Evolutionary conservation across 208 protist species (phyloP).

Genomic region (Trichomonas tenax): DNA sequence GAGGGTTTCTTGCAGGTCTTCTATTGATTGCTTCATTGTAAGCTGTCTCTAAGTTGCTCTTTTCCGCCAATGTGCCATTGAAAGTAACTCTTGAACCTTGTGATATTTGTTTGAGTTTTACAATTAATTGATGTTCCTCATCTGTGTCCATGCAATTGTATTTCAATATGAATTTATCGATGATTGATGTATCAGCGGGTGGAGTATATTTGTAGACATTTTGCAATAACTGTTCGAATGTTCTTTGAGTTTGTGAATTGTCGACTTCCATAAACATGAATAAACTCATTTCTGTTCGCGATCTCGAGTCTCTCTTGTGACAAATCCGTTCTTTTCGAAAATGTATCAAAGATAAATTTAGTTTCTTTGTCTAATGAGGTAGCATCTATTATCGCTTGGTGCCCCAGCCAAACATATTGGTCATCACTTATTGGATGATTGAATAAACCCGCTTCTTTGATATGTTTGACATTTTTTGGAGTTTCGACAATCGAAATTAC

Average conservation of each 20-base stretch:
- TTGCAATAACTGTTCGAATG: not conserved
- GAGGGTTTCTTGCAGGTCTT: not conserved
- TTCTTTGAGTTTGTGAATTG: not conserved
- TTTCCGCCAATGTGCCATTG: not conserved
- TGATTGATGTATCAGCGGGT: not conserved
- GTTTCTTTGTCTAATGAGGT: not conserved
- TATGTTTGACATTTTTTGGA: not conserved
- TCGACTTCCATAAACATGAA: not conserved
- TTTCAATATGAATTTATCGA: not conserved
- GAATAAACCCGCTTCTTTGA: not conserved
- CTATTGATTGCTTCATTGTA: not conserved
- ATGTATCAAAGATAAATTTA: not conserved
- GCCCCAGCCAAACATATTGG: not conserved
- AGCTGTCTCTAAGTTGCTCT: not conserved
- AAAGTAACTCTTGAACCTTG: not conserved
- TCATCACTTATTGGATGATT: not conserved
- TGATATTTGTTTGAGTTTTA: not conserved
- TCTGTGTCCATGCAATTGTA: not conserved
- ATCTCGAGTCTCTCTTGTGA: not conserved
- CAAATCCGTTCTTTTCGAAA: not conserved
- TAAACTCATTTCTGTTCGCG: not conserved
- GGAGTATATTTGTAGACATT: not conserved
- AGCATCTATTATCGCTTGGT: not conserved
- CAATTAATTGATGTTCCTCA: not conserved
- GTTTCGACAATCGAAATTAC: not conserved